Evolutionary conservation across 164 flowering plant species (phyloP), one percentile per base, ranked within the genome.

Genomic region (Macadamia tetraphylla): DNA sequence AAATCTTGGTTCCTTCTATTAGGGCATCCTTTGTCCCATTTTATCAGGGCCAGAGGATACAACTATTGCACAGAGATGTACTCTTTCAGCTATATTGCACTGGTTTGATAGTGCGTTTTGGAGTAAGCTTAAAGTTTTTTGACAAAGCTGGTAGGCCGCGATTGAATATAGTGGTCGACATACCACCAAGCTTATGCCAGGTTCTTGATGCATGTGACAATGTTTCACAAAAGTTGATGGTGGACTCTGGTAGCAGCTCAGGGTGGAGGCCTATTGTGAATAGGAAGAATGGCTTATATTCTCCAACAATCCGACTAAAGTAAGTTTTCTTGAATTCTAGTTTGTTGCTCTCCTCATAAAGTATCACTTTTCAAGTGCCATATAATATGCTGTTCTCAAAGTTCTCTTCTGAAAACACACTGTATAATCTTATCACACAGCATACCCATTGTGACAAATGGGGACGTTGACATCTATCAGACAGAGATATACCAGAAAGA

Each of bases 121-220:
- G 95, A 59, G 66, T 92, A 46, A 85, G 77, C 62, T 56, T 80
- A 49, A 88, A 86, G 77, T 94, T 81, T 80, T 68, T 78, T 63
- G 89, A 89, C 78, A 70, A 76, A 70, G 85, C 91, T 74, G 97
- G 98, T 8, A 81, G 91, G 29, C 95, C 94, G 64, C 79, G 92
- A 64, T 76, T 92, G 76, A 89, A 76, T 70, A 78, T 95, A 78
- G 91, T 90, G 69, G 84, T 89, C 56, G 83, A 89, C 58, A 70
- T 85, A 60, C 49, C 88, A 44, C 85, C 84, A 18, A 77, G 75
- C 73, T 68, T 92, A 44, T 87, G 91, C 64, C 69, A 62, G 57
- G 81, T 92, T 71, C 84, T 95, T 60, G 91, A 90, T 56, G 78
- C 73, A 52, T 89, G 91, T 76, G 93, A 95, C 72, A 60, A 61